A percentile compares a stretch with the other conserved stretches of the same genome.
These are phyloP conservation scores for Straminergon stramineum DNA, from an alignment of 225 moss, liverwort and hornwort genomes.

Conservation along the genomic window DNA sequence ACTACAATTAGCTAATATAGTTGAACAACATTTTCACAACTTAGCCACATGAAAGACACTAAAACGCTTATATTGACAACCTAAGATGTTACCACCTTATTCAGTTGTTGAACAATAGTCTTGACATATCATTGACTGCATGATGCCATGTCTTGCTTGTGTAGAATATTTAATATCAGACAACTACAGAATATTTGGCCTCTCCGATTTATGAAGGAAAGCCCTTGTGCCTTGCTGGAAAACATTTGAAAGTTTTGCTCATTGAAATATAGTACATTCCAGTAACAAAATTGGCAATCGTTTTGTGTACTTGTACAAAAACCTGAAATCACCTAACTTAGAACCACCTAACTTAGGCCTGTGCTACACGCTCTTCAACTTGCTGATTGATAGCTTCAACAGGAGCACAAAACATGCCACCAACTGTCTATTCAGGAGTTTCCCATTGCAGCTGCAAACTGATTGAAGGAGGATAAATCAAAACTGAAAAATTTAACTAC, in stretches of 20 bases:
- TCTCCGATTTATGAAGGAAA: no score
- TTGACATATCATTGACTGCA: neutral
- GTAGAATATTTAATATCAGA: neutral
- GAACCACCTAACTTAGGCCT: neutral
- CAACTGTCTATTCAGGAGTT: neutral
- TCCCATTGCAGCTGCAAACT: neutral
- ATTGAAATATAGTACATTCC: constrained; percentile 2
- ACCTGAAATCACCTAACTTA: neutral
- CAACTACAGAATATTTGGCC: neutral
- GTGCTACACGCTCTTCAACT: neutral
- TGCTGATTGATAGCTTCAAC: neutral
- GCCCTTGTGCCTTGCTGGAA: neutral
- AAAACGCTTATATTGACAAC: rapidly evolving
- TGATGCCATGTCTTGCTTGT: no score
- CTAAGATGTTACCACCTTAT: neutral
- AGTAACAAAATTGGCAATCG: neutral
- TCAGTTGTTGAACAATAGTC: neutral
- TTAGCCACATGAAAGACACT: neutral
- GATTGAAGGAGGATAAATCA: neutral
- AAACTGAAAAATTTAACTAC: neutral
- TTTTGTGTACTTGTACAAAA: neutral
- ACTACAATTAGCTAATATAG: neutral
- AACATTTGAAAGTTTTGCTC: neutral
- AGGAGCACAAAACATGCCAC: neutral
- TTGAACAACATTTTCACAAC: neutral